phyloP scores from a whole-genome alignment of 139 green algal genomes.

The Pseudopediastrum boryanum region DNA sequence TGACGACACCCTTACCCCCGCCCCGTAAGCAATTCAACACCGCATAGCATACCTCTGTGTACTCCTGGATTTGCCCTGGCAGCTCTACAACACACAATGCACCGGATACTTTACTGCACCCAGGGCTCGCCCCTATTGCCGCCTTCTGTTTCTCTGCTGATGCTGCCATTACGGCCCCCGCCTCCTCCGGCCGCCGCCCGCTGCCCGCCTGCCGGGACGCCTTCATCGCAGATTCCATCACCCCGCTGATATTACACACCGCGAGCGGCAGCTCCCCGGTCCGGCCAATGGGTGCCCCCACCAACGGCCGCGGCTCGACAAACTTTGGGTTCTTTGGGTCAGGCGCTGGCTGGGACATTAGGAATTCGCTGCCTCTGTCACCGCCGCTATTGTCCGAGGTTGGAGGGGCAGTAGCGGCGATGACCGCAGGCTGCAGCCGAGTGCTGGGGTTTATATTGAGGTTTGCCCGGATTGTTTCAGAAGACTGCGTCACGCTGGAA shows the following conservation, averaged over 20 bases:
- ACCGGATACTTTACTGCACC: background rate
- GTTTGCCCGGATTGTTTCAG: conserved; percentile 15
- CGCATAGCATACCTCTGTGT: conserved; percentile 22
- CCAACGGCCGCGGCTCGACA: conserved; percentile 15
- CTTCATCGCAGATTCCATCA: background rate
- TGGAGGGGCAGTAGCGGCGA: background rate
- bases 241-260: background rate
- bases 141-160: background rate
- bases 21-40: conserved; percentile 20
- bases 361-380: background rate
- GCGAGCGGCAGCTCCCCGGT: conserved; percentile 5
- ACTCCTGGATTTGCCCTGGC: conserved; percentile 5
- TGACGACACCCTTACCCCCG: conserved; percentile 20
- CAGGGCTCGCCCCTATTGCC: background rate
- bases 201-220: background rate
- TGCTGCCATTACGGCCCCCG: background rate
- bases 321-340: no score
- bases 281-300: background rate
- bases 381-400: background rate
- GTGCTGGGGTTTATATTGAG: background rate
- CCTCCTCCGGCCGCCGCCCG: background rate
- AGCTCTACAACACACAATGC: conserved; percentile 30
- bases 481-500: conserved; percentile 11
- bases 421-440: conserved; percentile 7
- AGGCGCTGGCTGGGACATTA: background rate